phyloP scores from a whole-genome alignment of 2,329 filamentous ascomycete genomes.

The Fusarium compactum region DNA sequence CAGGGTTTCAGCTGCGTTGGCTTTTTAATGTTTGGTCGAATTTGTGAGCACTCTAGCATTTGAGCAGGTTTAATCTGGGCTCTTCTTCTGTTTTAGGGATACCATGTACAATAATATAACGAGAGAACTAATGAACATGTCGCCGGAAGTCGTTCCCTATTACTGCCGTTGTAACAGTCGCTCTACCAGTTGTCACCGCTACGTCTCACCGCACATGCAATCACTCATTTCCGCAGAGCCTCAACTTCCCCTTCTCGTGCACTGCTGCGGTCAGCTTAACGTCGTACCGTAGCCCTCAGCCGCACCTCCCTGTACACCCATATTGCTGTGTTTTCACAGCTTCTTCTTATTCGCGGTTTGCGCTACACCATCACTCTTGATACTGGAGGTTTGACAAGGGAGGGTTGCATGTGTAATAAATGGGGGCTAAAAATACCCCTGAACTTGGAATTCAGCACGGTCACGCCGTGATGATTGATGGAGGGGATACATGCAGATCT shows the following conservation, averaged over 20 bases:
- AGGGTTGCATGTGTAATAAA: background rate
- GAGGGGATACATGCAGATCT: background rate
- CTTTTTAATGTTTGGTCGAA: background rate
- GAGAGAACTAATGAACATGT: background rate
- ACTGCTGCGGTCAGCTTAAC: background rate
- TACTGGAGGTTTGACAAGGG: background rate
- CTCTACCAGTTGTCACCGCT: background rate
- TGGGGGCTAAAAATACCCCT: background rate
- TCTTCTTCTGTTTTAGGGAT: background rate
- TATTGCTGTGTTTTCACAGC: background rate
- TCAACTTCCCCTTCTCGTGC: background rate
- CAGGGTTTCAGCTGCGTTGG: background rate
- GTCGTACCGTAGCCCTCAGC: conserved; percentile 1
- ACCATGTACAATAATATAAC: background rate
- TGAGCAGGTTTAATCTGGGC: background rate
- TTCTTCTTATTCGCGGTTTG: background rate
- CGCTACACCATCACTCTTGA: background rate
- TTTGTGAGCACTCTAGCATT: background rate
- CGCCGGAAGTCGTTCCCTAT: background rate
- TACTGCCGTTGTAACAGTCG: background rate
- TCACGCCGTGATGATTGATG: background rate
- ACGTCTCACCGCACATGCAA: background rate
- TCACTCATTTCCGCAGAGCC: conserved; percentile 21
- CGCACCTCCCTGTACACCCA: background rate
- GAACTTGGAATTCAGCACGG: background rate